Base-by-base conservation (phyloP, 2,329 filamentous ascomycete species). In the Sclerotinia sclerotiorum region DNA sequence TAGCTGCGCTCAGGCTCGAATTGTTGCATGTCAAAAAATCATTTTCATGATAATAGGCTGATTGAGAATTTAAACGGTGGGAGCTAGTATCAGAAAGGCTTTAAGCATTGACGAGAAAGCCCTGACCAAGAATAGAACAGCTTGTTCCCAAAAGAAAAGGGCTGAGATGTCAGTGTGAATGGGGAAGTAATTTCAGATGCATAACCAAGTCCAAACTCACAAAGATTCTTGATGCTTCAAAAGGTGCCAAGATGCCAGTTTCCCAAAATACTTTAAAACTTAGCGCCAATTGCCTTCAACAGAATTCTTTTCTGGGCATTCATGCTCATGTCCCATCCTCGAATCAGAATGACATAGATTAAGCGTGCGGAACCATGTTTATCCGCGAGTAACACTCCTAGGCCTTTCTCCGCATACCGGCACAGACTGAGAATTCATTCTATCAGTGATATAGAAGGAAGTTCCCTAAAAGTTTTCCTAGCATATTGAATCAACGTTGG, bases 131-230 rank as follows among this genome's bases (percentile, higher is more conserved):
- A 62, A 62, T 62, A 62, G 32, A 64, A 54, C 17, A 15, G 3
- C n/a, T 0, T 0, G 27, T 17, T 55, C 11, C 24, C 17, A 27
- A 35, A 51, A 35, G n/a, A 29, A 48, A 60, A 49, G 44, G 61
- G 49, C 49, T 55, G 61, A 64, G 46, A 55, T 49, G 15, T 64
- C n/a, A 44, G 49, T 64, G 32, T 24, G 61, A n/a, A 27, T 51
- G n/a, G 46, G n/a, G n/a, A 51, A 49, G 15, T 39, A 8, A 51
- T 5, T 51, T 21, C 21, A 29, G 51, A 49, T 39, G 60, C 13
- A 27, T 62, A 24, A 51, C 48, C 32, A 51, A 4, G 8, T 5
- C 32, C 29, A 62, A 51, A 62, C 29, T 19, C 32, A 17, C 60
- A 46, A 51, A 61, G 21, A 49, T 17, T 49, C 32, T 5, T n/a